Evolutionary conservation across 208 protist species (phyloP), one percentile per base, ranked within the genome.

Genomic region (Balamuthia mandrillaris): DNA sequence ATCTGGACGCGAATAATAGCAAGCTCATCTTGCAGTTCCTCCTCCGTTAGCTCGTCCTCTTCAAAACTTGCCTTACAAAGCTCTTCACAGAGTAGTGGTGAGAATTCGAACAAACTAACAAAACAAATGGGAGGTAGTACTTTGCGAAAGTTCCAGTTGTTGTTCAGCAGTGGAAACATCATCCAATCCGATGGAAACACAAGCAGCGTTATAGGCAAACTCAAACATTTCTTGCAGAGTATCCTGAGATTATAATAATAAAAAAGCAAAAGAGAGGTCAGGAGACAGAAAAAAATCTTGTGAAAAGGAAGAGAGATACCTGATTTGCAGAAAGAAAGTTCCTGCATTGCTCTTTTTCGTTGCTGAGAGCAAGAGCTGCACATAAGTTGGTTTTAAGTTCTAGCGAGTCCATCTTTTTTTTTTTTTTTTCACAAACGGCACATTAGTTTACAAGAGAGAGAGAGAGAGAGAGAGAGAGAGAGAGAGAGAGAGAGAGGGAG

Each of bases 201-300:
- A 86, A 2, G 82, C 82, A 18, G 66, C 68, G 47, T 86, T 86
- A 66, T 86, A 86, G 14, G 82, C 82, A 61, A 68, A 86, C 82
- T 86, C 82, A 35, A 60, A 86, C n/a, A 61, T 85, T 24, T 83
- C 66, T 31, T 83, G 41, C 2, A 83, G 41, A 29, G 47, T 44
- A 33, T 61, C 75, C 75, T 81, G n/a, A 2, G 18, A 0, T 16
- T n/a, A n/a, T n/a, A 49, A 12, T 31, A 4, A 41, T 2, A 49
- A 18, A 27, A 4, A 0, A 56, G 27, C 5, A 33, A n/a, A 14
- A 7, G 3, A 49, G 2, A 10, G 31, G 33, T 42, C 4, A 29
- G 68, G 18, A 24, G 2, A 78, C 31, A 39, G 5, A 68, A 60
- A 60, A n/a, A n/a, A n/a, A n/a, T n/a, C n/a, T n/a, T n/a, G n/a